phyloP scores from a whole-genome alignment of 225 moss, liverwort and hornwort genomes.

The Rhytidiadelphus loreus region DNA sequence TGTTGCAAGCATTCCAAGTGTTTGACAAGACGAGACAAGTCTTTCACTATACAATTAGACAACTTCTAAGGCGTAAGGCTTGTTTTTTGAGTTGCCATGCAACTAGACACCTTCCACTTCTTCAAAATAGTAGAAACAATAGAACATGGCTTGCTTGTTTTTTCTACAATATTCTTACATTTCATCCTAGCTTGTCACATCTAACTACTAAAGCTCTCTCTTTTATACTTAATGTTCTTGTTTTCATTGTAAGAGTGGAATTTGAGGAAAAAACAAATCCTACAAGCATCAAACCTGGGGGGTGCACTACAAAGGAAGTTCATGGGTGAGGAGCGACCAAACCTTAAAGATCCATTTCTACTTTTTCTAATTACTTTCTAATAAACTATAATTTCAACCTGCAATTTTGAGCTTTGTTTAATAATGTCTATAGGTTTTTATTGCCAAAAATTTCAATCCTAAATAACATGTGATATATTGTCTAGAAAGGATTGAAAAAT shows the following conservation, averaged over 20 bases:
- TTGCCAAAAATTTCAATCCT: no score
- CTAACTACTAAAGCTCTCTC: not conserved
- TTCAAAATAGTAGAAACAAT: not conserved
- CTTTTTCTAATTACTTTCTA: no score
- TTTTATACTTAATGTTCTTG: not conserved
- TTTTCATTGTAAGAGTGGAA: not conserved
- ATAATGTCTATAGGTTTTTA: no score
- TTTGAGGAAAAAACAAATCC: not conserved
- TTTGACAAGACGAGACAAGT: not conserved
- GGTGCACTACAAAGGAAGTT: no score
- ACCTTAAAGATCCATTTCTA: no score
- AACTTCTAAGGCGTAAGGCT: not conserved
- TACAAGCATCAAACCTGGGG: no score
- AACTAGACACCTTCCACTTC: not conserved
- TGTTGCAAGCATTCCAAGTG: not conserved
- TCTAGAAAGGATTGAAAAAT: no score
- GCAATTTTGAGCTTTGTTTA: no score
- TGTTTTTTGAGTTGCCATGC: not conserved
- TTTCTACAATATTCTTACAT: not conserved
- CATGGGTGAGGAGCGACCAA: no score
- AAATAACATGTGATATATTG: no score
- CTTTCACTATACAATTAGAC: not conserved
- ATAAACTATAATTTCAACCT: no score
- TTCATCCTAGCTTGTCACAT: accelerated
- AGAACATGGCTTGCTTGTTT: not conserved